Conservation (phyloP, 2,329 filamentous ascomycete genomes). For the Monilinia polystroma region DNA sequence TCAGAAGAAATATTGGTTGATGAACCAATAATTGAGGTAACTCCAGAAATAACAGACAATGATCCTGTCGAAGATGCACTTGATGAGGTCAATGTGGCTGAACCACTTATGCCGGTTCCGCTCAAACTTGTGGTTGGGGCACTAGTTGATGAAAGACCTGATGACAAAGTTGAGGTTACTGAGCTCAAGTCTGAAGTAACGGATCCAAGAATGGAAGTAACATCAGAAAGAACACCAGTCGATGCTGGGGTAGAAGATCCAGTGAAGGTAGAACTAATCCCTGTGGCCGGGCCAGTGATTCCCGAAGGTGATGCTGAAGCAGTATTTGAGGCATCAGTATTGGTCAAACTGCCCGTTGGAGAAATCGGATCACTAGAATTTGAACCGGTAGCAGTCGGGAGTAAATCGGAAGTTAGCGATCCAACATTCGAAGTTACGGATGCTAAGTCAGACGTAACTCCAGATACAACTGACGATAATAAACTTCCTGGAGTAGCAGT, state of each 20-base stretch:
- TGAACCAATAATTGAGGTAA: conserved; percentile 12
- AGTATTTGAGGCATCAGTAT: neutral
- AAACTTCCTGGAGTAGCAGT: neutral
- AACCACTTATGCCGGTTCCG: neutral
- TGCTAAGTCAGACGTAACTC: neutral
- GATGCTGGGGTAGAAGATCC: neutral
- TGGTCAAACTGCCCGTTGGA: neutral
- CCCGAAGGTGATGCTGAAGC: conserved; percentile 18
- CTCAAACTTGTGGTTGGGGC: neutral
- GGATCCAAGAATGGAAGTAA: conserved; percentile 14
- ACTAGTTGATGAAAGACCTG: neutral
- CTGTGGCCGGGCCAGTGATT: conserved; percentile 18
- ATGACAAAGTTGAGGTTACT: too few species aligned
- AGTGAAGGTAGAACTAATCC: neutral
- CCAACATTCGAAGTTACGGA: too few species aligned
- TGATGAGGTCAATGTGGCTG: neutral
- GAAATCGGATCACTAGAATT: conserved; percentile 12
- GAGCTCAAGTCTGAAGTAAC: neutral
- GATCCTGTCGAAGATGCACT: conserved; percentile 5
- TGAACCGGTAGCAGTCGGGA: conserved; percentile 15
- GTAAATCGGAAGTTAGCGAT: neutral
- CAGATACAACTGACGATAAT: neutral
- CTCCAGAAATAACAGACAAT: neutral
- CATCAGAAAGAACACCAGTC: conserved; percentile 1
- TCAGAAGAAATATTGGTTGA: neutral